Percentiles rank a stretch among this genome's conserved stretches.
Conservation (phyloP, 352 stramenopile genomes). For the Phytopythium boreale region DNA sequence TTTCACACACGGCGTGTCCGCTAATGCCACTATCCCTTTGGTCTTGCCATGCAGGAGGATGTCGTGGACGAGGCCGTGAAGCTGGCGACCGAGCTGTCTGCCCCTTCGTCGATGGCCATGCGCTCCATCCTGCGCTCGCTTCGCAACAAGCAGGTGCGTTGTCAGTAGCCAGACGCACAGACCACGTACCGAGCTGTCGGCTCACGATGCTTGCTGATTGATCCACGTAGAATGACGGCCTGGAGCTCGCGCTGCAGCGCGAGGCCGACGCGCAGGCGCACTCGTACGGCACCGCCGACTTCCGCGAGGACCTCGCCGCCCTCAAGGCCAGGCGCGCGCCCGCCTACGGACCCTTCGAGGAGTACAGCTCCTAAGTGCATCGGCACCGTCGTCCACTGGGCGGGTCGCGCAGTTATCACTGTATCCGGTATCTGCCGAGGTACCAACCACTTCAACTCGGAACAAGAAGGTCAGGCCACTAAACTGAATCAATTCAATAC, state of each 20-base stretch:
- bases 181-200: not conserved
- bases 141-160: conserved; percentile 36
- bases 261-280: conserved; percentile 79
- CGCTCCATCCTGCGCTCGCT: conserved; percentile 64
- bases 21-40: not conserved
- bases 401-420: not conserved
- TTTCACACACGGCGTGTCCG: no score
- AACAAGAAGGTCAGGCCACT: not conserved
- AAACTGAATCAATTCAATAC: not conserved
- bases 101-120: conserved; percentile 62
- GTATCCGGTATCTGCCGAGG: not conserved
- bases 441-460: not conserved
- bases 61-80: conserved; percentile 46
- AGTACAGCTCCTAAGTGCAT: conserved; percentile 23
- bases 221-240: conserved; percentile 41
- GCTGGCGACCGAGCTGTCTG: conserved; percentile 59
- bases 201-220: not conserved
- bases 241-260: conserved; percentile 59
- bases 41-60: conserved; percentile 15
- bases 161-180: not conserved
- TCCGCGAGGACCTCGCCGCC: conserved; percentile 76
- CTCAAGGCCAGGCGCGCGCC: conserved; percentile 61
- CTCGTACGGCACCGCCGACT: conserved; percentile 79
- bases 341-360: conserved; percentile 45
- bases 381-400: not conserved